Evolutionary conservation across 768 basidiomycete genomes (phyloP).

Genomic region (Podaxis mareebaensis): DNA sequence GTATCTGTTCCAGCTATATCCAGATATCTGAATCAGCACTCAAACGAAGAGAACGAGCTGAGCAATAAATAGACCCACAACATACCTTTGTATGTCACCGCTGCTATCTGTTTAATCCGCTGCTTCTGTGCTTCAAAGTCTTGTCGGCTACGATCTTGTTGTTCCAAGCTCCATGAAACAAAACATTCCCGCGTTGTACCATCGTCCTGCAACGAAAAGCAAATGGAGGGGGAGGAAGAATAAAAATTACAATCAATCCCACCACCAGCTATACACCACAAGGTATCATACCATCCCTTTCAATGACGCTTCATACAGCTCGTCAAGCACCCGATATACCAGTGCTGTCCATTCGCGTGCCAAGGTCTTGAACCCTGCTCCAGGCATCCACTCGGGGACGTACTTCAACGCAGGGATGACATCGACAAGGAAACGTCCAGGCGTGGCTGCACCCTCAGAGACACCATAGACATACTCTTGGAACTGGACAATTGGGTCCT

Average conservation of each 20-base stretch:
- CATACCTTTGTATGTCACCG: slow-evolving; percentile 3
- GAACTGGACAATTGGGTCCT: background rate
- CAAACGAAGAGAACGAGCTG: background rate
- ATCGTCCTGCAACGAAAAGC: background rate
- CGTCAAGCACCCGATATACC: background rate
- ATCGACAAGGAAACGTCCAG: slow-evolving; percentile 13
- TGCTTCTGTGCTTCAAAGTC: background rate
- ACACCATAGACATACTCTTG: slow-evolving; percentile 2
- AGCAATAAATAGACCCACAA: background rate
- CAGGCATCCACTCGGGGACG: slow-evolving; percentile 13
- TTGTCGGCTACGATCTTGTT: background rate
- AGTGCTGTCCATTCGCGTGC: background rate
- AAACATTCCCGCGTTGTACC: background rate
- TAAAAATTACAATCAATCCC: background rate
- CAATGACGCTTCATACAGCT: background rate
- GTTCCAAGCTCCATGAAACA: background rate
- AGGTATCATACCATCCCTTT: background rate
- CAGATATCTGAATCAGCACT: background rate
- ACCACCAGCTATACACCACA: background rate
- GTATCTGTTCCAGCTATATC: slow-evolving; percentile 13
- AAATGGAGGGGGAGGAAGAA: background rate
- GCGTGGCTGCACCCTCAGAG: background rate
- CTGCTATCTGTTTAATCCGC: background rate
- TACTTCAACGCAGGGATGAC: slow-evolving; percentile 8
- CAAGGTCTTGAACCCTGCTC: background rate